Base-by-base conservation (phyloP, 495 filamentous ascomycete genomes). In the Aspergillus funiculosus region DNA sequence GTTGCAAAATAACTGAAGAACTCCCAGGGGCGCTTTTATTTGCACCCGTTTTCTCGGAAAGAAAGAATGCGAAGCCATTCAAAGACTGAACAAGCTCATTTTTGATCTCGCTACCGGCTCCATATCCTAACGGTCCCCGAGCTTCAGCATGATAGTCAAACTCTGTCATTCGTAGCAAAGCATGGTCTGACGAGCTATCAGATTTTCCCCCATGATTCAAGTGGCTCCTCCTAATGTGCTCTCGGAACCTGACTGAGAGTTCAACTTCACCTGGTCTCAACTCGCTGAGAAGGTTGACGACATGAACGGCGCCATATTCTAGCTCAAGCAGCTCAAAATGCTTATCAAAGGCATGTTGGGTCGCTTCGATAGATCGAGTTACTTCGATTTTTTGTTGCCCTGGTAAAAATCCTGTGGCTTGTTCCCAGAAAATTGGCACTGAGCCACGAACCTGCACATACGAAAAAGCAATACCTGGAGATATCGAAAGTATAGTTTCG, bases 141-240 rank as follows among this genome's bases (percentile, higher is more conserved):
- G 92, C 92, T 63, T 97, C 89, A 3, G 89, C 90, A 58, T 95
- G 87, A 46, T 97, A 96, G 66, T 98, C 91, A 55, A 87, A 97
- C 53, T 91, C 84, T 7, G 91, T 94, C 37, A 81, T 73, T 48
- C 77, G 75, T 20, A 95, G 64, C 22, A 96, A 70, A 39, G 83
- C 76, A 56, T 81, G 79, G 25, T 82, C 83, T n/a, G 69, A 62
- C n/a, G 69, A 67, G 22, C 58, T 53, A 32, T 53, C 46, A 46
- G 53, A 47, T n/a, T 59, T 64, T 29, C 61, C 59, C 25, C 62
- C 65, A 36, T 74, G 66, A 48, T 78, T 81, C 3, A 92, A 61
- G 1, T 80, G 73, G 53, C 83, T 94, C 52, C 78, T 75, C 30
- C 64, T 68, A 39, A 95, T 76, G 46, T 94, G 89, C 34, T 82